Conservation (phyloP, 352 stramenopile species). For the Phytophthora agathidicida region DNA sequence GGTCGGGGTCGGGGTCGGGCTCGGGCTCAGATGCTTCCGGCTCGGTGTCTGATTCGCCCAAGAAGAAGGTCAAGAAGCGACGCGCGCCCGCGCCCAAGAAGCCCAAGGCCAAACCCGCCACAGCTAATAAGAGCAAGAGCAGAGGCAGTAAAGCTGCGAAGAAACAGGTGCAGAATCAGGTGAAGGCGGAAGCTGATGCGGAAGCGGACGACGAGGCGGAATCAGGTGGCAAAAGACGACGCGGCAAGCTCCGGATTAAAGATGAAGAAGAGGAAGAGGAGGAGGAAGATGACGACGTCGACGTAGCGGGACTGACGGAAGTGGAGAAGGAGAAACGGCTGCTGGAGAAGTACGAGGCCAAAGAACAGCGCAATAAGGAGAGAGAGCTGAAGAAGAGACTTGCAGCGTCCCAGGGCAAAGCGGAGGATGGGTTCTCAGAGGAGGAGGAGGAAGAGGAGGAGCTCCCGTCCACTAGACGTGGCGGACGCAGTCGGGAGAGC, state of each 20-base stretch:
- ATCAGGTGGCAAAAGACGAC: slow-evolving; percentile 18
- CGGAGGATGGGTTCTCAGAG: slow-evolving; percentile 37
- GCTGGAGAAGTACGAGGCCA: slow-evolving; percentile 87
- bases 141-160: slow-evolving; percentile 26
- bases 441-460: slow-evolving; percentile 56
- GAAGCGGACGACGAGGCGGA: slow-evolving; percentile 72
- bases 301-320: slow-evolving; percentile 77
- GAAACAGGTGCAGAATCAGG: slow-evolving; percentile 44
- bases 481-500: slow-evolving; percentile 63
- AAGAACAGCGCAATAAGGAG: slow-evolving; percentile 85
- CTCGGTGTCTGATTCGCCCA: slow-evolving; percentile 29
- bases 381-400: slow-evolving; percentile 83
- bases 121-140: slow-evolving; percentile 42
- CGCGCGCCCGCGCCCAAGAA: slow-evolving; percentile 41
- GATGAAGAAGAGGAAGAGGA: slow-evolving; percentile 53
- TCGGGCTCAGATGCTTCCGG: slow-evolving; percentile 37
- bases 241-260: slow-evolving; percentile 43
- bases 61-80: slow-evolving; percentile 63
- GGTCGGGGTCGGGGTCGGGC: slow-evolving; percentile 36
- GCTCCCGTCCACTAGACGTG: slow-evolving; percentile 50
- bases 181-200: slow-evolving; percentile 49
- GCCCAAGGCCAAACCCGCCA: slow-evolving; percentile 34
- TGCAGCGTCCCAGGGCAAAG: slow-evolving; percentile 58
- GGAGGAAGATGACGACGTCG: slow-evolving; percentile 60
- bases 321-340: slow-evolving; percentile 89